Base-by-base conservation (phyloP, 202 grass and related monocot genomes). In the Brachypodium distachyon region DNA sequence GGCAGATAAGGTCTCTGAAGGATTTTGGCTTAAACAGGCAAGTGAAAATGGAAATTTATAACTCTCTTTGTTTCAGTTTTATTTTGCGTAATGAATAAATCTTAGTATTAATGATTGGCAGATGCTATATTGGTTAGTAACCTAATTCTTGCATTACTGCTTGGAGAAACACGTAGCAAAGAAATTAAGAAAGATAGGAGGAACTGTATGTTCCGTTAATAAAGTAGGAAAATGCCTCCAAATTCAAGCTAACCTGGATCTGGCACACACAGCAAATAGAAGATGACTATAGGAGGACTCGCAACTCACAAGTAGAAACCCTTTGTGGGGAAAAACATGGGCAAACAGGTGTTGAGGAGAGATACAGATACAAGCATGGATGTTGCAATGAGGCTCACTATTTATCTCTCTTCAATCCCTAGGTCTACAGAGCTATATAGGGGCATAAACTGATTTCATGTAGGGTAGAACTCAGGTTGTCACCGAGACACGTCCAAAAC, bases 11-110 rank as follows among this genome's bases (percentile, higher is more conserved):
- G 78, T 82, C 27, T 97, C 93, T 14, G 85, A 91, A 90, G 85
- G 83, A 56, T 97, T 97, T 93, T 97, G 93, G 93, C 74, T 91
- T 79, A 97, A 97, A 82, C 90, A 97, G 88, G 93, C 83, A 93
- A 72, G 67, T 67, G 10, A 73, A 73, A 51, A 74, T 77, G 36
- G 13, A 43, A 80, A 67, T 50, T 19, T 46, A 56, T 26, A 57
- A 63, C 8, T 19, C 19, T 27, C 6, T 17, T 32, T 71, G 61
- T 59, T 34, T 67, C 40, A 39, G 18, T 31, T 72, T 37, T 6
- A 21, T 73, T 78, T 32, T 67, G 3, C 33, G 59, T 66, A 77
- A 79, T 78, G 6, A 53, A 67, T 29, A 41, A 31, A 64, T 49
- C 33, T 62, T 77, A 78, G 36, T 55, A 57, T 4, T 9, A 23